Evolutionary conservation across 2,329 filamentous ascomycete genomes (phyloP), one percentile per base, ranked within the genome.

Genomic region (Metarhizium humberi): DNA sequence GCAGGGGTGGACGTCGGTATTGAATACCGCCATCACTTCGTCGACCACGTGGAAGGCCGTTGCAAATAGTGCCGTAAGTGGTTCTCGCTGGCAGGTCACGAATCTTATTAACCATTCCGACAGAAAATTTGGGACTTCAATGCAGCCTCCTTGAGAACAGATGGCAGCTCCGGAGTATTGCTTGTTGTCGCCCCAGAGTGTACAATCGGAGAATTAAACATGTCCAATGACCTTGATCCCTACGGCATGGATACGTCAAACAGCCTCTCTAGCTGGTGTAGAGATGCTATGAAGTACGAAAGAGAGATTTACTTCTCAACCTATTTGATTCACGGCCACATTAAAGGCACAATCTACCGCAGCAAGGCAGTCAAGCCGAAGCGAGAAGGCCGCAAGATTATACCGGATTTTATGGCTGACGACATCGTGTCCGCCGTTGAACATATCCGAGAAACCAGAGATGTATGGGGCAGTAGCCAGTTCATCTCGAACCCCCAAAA

Each of bases 71-170:
- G 42, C 42, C 6, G 42, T 45, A 45, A 45, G 42, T 20, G 4
- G 18, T 20, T 7, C 4, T 6, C 16, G 42, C 42, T 8, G n/a
- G 4, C 2, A 20, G 16, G 6, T 20, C 6, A 8, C 6, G n/a
- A 18, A 45, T 25, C n/a, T 45, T 20, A 16, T 16, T 45, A 45
- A 45, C n/a, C n/a, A 8, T 11, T 11, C 5, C 2, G 48, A 34
- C 20, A 69, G 66, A 64, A 64, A 14, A 55, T 68, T 1, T 69
- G 61, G 57, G 62, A 71, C 16, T 63, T 66, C 30, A 50, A 57
- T 2, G 58, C 59, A 0, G 57, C 60, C 0, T 50, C 47, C 0
- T 64, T 66, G 7, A 55, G 55, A 2, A 55, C 56, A 4, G 16
- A 57, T 0, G 63, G 65, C 0, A 56, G 55, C 0, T 65, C 65